Base-by-base conservation (phyloP, 257 asterid genomes). In the Ilex asprella region DNA sequence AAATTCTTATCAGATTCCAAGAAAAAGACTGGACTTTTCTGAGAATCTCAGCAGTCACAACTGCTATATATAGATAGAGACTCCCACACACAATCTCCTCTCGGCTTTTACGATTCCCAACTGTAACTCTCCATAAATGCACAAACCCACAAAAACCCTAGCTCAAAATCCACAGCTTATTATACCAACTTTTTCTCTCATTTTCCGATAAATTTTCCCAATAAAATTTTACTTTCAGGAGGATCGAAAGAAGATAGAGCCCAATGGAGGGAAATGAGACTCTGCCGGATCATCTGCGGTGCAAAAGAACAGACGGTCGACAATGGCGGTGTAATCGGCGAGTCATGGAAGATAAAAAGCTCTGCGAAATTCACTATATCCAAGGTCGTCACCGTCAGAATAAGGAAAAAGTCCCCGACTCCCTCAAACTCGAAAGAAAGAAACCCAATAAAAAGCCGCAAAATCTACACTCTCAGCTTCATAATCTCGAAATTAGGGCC, bases 231-330 rank as follows among this genome's bases (percentile, higher is more conserved):
- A 1, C 27, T 21, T 21, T 21, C 27, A 21, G 27, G 27, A 21
- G 27, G 27, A 21, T 21, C 27, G 27, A 21, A 21, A 21, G 27
- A 21, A 50, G 16, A n/a, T 6, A 50, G 55, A 11, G 55, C 1
- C 5, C 11, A 53, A 73, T 74, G 81, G 75, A 71, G 64, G 89
- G 68, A 13, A 78, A 75, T 30, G 92, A 77, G 62, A 72, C 68
- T 69, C 80, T 88, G 76, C 95, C 92, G 82, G 99, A 93, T 55
- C 84, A 89, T 59, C 65, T 84, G 65, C 95, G 99, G 58, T 93
- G 99, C 85, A 88, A 88, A 75, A 71, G 99, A 56, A 89, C 97
- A 1, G 99, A 93, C 82, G 99, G 99, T 67, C 86, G 99, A 43
- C 89, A 84, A 77, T 93, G 99, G 99, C 81, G 97, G 82, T 93